Evolutionary conservation across 176 grass and related monocot species (phyloP), one percentile per base, ranked within the genome.

Genomic region (Stipa capillata): DNA sequence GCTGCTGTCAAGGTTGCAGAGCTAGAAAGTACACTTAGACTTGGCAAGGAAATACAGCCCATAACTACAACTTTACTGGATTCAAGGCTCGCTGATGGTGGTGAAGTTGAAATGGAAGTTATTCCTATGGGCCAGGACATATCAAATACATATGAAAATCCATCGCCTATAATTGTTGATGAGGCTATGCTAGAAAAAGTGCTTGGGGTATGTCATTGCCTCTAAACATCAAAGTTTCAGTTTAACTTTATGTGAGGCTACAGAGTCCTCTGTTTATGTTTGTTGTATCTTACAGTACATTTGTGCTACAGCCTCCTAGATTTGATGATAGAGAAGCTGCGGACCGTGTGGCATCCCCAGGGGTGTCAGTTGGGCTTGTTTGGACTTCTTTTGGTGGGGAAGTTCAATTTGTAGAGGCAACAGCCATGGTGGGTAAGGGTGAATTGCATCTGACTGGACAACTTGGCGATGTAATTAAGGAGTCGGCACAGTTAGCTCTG

Each of bases 61-160:
- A 81, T 91, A 56, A 95, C 92, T 47, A 87, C 92, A 62, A 90
- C 88, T 31, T 71, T 99, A 42, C 62, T 99, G 49, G 92, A 93
- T 32, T 87, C 90, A 0, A 88, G 88, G 53, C 92, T 99, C 53
- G 83, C 88, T 5, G 88, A 92, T 88, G 79, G 82, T 29, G 91
- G 91, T 72, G 96, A 95, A 89, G 88, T 95, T 87, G 96, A 99
- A 85, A 99, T 99, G 96, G 96, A 99, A 79, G 92, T 95, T 80
- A 89, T 99, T 93, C 96, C 92, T 62, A 89, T 99, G 86, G 90
- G 86, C 25, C 92, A 95, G 84, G 96, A 95, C 59, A 89, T 99
- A 82, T 89, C 92, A 76, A 91, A 90, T 70, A 40, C 76, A 66
- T 95, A 89, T 9, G 81, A 90, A 83, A 92, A 83, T 74, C 36